Percentiles rank a stretch among this genome's conserved stretches.
phyloP scores from a whole-genome alignment of 2,329 filamentous ascomycete species.

The Cryphonectria parasitica region DNA sequence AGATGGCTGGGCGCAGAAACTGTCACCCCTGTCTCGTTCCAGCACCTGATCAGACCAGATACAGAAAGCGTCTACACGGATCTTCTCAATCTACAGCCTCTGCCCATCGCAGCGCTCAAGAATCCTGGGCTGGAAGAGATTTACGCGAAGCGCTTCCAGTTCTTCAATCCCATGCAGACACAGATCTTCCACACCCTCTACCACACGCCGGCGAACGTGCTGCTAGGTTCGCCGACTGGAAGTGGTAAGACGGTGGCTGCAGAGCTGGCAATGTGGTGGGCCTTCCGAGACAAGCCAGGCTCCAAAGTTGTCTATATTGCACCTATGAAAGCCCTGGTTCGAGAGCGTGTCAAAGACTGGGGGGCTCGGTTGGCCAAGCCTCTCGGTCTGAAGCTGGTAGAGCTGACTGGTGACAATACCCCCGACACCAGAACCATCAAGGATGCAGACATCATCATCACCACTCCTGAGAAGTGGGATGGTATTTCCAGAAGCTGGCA shows the following conservation, averaged over 20 bases:
- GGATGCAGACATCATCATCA: conserved; percentile 96
- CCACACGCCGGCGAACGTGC: conserved; percentile 86
- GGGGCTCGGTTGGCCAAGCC: conserved; percentile 77
- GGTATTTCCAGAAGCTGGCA: conserved; percentile 99
- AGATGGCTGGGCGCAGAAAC: conserved; percentile 97
- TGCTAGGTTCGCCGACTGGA: conserved; percentile 93
- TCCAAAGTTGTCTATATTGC: conserved; percentile 99
- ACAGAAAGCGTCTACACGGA: conserved; percentile 98
- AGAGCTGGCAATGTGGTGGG: conserved; percentile 99
- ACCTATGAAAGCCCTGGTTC: conserved; percentile 97
- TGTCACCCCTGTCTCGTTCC: conserved; percentile 92
- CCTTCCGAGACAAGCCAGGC: conserved; percentile 89
- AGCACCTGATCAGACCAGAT: conserved; percentile 95
- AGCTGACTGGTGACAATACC: conserved; percentile 96
- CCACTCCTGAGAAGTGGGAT: conserved; percentile 99
- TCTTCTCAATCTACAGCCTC: conserved; percentile 84
- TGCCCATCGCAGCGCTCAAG: conserved; percentile 84
- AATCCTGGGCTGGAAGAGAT: conserved; percentile 86
- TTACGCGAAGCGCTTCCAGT: conserved; percentile 87
- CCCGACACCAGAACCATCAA: conserved; percentile 95
- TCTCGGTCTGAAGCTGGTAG: conserved; percentile 87
- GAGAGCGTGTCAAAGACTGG: conserved; percentile 97
- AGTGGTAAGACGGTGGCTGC: conserved; percentile 97
- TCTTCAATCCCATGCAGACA: conserved; percentile 99
- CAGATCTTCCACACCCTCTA: conserved; percentile 98